Evolutionary conservation across 1,284 basidiomycete genomes (phyloP), one percentile per base, ranked within the genome.

Genomic region (Ganoderma meredithae): DNA sequence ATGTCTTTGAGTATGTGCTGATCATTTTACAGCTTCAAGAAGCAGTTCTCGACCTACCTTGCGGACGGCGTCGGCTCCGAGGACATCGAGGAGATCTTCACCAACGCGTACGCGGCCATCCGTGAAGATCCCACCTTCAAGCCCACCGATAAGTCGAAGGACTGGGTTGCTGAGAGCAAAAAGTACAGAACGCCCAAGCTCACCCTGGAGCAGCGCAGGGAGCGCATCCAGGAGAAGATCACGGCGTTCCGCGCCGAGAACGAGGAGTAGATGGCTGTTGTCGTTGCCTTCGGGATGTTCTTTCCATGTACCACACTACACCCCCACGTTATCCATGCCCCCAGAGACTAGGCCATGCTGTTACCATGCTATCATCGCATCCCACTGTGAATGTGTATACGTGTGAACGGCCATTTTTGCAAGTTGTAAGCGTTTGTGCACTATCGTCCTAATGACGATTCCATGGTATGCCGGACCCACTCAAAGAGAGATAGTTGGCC

Each of bases 41-140:
- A 97, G 88, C 97, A 99, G 81, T 99, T 99, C 84, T 79, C 97
- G 15, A 89, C 90, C 47, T 99, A 99, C 84, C 95, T 99, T 73
- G 96, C 94, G 60, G 96, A 98, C 81, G 98, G 94, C 75, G 83
- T 99, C 75, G 95, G 95, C 71, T 97, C 96, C 2, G 98, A 97
- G 75, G 97, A 99, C 79, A 96, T 99, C 4, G 96, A 99, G 84
- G 98, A 99, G 81, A 93, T 99, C 75, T 99, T 94, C 86, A 89
- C 89, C 66, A 92, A 91, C 76, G 96, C 95, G 1, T 94, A 96
- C 82, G 91, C 93, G 64, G 94, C 95, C 72, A 99, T 99, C 83
- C 95, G 98, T 73, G 97, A 97, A 81, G 92, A 98, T 82, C 97
- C 98, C 64, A 80, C 83, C 19, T 97, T 97, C 90, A 91, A 93